A percentile compares a stretch with the other conserved stretches of the same genome.
Conservation (phyloP, 2,329 filamentous ascomycete genomes). For the Fusarium xylarioides region DNA sequence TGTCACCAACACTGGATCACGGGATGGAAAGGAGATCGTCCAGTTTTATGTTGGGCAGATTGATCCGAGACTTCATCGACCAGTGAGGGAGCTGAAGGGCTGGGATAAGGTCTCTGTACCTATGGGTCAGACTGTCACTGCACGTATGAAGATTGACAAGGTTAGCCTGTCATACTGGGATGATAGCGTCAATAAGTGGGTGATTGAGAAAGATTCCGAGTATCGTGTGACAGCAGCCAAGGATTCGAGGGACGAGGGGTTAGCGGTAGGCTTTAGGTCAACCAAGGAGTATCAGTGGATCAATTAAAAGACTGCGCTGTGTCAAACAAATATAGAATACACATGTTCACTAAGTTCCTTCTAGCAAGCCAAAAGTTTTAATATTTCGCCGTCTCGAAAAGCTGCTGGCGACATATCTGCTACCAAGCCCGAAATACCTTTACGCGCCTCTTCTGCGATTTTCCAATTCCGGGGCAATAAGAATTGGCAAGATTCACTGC, state of each 20-base stretch:
- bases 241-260: constrained; percentile 16
- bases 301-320: neutral
- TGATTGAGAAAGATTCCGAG: constrained; percentile 15
- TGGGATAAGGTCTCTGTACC: constrained; percentile 20
- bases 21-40: constrained; percentile 22
- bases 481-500: neutral
- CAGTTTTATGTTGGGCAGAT: constrained; percentile 23
- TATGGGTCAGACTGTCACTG: constrained; percentile 11
- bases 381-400: constrained; percentile 11
- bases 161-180: constrained; percentile 31
- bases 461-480: neutral
- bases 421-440: neutral
- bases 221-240: constrained; percentile 20
- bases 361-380: neutral
- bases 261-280: neutral
- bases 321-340: neutral
- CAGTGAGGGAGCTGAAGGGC: constrained; percentile 23
- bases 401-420: constrained; percentile 3
- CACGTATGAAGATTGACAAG: constrained; percentile 11
- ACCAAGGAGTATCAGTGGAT: constrained; percentile 6
- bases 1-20: constrained; percentile 17
- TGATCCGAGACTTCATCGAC: neutral
- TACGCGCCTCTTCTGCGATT: neutral
- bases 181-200: constrained; percentile 20
- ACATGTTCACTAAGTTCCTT: neutral